These are phyloP conservation scores for Marasmius oreades DNA, from an alignment of 1,284 basidiomycete genomes.

Conservation along the genomic window DNA sequence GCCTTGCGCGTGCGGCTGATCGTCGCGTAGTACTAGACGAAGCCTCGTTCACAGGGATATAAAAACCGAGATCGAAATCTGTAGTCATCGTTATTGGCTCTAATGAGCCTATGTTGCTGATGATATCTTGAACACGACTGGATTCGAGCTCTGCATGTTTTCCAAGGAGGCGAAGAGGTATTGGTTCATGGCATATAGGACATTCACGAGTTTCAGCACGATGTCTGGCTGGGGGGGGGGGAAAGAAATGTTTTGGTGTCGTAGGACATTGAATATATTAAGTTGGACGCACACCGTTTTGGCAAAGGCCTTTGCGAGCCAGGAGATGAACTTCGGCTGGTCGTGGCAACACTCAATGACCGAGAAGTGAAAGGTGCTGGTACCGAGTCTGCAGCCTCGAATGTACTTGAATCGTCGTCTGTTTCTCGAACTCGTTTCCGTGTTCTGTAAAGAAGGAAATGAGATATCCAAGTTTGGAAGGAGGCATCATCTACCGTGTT, in stretches of 20 bases:
- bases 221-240: conserved; percentile 44
- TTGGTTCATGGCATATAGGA: conserved; percentile 66
- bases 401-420: background rate
- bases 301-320: background rate
- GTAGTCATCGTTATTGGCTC: conserved; percentile 23
- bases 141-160: conserved; percentile 62
- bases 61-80: conserved; percentile 28
- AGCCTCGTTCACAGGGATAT: conserved; percentile 1
- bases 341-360: background rate
- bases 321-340: background rate
- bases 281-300: background rate
- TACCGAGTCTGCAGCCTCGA: background rate
- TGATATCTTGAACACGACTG: conserved; percentile 63
- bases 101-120: conserved; percentile 54
- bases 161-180: conserved; percentile 64
- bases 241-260: background rate
- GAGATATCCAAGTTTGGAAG: background rate
- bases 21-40: conserved; percentile 12
- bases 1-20: conserved; percentile 26
- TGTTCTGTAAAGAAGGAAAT: background rate
- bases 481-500: background rate
- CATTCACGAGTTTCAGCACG: conserved; percentile 68
- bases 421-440: background rate
- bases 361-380: background rate
- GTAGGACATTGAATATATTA: background rate